Base-by-base conservation (phyloP, 371 early-diverging fungal genomes). In the Apophysomyces ossiformis region DNA sequence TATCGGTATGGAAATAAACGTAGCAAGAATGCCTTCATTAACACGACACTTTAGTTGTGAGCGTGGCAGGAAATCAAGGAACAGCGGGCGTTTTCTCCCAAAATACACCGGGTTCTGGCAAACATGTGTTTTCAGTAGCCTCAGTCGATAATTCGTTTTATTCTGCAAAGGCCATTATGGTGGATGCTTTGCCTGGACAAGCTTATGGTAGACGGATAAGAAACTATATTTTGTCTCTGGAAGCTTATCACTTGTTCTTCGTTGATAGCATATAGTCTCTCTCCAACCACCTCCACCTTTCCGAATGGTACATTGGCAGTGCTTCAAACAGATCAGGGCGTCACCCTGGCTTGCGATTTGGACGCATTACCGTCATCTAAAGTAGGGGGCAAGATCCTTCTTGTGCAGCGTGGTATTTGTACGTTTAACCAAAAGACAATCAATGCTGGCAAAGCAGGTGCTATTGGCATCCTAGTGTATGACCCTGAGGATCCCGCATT, bases 31-130 rank as follows among this genome's bases (percentile, higher is more conserved):
- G 54, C 54, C 16, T 13, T 13, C 13, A 18, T 21, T 50, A 50
- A 21, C 21, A 5, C 54, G 1, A 21, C 21, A 50, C 26, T 11
- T 18, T 63, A 75, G 75, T 90, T 13, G 82, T 88, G 11, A 73
- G 77, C 12, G 86, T 90, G 16, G 77, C 77, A 5, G 89, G 90
- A 7, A 91, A 91, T 62, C 73, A 83, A 43, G 89, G 89, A 3
- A 36, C 32, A 3, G 64, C 73, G 2, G 92, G 92, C 7, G 65
- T 79, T 12, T 84, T 69, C 63, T 64, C 76, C 15, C 73, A 75
- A 13, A 73, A 74, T 7, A 65, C 83, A 1, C 88, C 90, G 13
- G 83, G 79, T 8, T 76, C 85, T 35, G 78, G 79, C 0, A 58
- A 62, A 7, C 70, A 68, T n/a, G 84, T 79, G 0, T 68, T 91